phyloP scores from a whole-genome alignment of 2,329 filamentous ascomycete genomes.

The Hypoxylon sp. region DNA sequence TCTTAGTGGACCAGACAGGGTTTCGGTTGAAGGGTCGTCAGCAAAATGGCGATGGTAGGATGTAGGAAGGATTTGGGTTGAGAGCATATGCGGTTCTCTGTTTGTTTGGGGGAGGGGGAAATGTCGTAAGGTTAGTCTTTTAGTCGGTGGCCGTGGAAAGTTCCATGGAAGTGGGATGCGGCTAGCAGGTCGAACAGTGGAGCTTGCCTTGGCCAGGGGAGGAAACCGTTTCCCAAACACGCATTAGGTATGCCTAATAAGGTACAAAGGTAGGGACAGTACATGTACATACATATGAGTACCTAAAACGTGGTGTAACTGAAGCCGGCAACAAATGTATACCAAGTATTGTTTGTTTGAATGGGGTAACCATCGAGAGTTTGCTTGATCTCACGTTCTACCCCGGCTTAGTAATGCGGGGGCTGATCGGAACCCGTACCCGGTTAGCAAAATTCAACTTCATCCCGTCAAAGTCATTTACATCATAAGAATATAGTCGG shows the following conservation, averaged over 20 bases:
- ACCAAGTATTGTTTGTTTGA: neutral
- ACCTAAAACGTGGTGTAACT: neutral
- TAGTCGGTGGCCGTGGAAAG: slow-evolving; percentile 33
- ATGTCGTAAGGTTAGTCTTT: slow-evolving; percentile 26
- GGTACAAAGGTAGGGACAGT: neutral
- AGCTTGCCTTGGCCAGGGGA: slow-evolving; percentile 2
- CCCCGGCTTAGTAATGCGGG: slow-evolving; percentile 16
- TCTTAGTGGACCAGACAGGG: slow-evolving; percentile 20
- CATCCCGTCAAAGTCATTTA: slow-evolving; percentile 17
- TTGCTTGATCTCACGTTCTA: neutral
- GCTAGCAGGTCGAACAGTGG: slow-evolving; percentile 20
- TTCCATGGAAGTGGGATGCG: slow-evolving; percentile 35
- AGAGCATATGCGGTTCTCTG: slow-evolving; percentile 13
- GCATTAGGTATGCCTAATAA: neutral
- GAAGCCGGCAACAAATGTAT: neutral
- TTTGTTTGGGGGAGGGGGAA: slow-evolving; percentile 24
- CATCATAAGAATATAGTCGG: neutral
- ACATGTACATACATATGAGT: neutral
- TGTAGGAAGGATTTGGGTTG: slow-evolving; percentile 9
- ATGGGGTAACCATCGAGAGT: neutral
- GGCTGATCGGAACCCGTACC: neutral
- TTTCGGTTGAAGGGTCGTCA: slow-evolving; percentile 6
- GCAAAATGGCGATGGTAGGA: neutral
- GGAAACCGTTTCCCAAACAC: slow-evolving; percentile 5
- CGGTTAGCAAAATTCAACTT: slow-evolving; percentile 32